Base-by-base conservation (phyloP, 2,329 filamentous ascomycete species). In the Pseudogymnoascus sp. region DNA sequence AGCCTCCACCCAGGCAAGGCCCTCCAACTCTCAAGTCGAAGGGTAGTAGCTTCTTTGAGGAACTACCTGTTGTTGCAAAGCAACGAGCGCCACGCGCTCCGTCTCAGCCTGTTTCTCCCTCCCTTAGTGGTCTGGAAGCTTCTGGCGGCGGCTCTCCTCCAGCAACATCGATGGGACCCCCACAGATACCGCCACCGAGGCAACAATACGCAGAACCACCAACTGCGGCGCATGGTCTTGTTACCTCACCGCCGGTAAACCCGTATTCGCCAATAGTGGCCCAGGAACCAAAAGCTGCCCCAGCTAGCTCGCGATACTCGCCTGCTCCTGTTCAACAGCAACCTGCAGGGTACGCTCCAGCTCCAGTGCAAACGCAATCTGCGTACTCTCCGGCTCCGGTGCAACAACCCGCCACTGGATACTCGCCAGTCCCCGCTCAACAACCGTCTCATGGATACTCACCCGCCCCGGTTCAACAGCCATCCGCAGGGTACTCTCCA, bases 31-130 rank as follows among this genome's bases (percentile, higher is more conserved):
- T 67, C 38, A 68, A 70, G 65, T 75, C 67, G 33, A 80, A 83
- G 65, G 75, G 79, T 38, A 56, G 50, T 15, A 85, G 82, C 68
- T 93, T 93, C 73, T 93, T 92, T 68, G 90, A 93, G 74, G 90
- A 93, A 62, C 78, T 93, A 21, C 90, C 90, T 1, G 74, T 88
- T 61, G 75, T 81, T 1, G 75, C 83, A 3, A 87, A 81, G 70
- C 82, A 87, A 26, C 83, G 85, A 17, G 79, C 81, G 23, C 83
- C 84, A 1, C 80, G 85, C 65, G 69, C 69, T 69, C 72, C 53
- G 63, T 17, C 70, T 70, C 40, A 64, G 70, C 56, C 67, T 66
- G 37, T 56, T 66, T 13, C 64, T 53, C 17, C 68, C 68, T 7
- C 68, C 66, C 19, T 65, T 64, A 11, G 64, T 44, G 66, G 69